phyloP scores from a whole-genome alignment of 257 asterid genomes.

The Lycium ferocissimum region DNA sequence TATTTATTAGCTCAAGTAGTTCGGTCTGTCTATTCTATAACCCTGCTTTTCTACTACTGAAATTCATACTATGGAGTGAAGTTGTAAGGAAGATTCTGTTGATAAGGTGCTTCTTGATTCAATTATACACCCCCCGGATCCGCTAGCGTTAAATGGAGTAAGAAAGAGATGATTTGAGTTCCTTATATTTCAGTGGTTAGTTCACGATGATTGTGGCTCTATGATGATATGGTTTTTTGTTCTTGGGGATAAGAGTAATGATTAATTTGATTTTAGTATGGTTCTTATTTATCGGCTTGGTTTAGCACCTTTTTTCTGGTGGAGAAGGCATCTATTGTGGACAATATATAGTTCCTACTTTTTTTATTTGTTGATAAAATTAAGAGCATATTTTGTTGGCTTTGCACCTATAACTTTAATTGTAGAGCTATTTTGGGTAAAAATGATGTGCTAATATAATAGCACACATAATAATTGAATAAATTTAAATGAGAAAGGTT shows the following conservation, averaged over 20 bases:
- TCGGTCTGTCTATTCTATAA: not conserved
- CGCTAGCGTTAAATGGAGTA: not conserved
- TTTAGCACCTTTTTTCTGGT: not conserved
- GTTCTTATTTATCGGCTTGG: not conserved
- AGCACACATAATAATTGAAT: not conserved
- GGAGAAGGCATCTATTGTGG: not conserved
- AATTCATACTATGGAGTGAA: not conserved
- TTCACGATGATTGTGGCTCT: conserved; percentile 1
- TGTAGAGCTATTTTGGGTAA: not conserved
- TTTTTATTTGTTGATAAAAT: not conserved
- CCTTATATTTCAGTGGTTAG: conserved; percentile 14
- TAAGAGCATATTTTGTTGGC: too few species aligned
- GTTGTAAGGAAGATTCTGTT: not conserved
- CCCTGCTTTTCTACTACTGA: conserved; percentile 11
- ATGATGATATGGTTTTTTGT: not conserved
- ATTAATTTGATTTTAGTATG: not conserved
- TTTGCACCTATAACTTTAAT: not conserved
- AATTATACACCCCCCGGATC: not conserved
- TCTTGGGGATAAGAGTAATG: not conserved
- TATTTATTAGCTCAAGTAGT: not conserved
- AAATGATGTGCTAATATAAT: not conserved
- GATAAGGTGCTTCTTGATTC: not conserved
- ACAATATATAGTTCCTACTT: not conserved
- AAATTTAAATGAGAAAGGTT: not conserved
- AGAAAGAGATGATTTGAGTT: conserved; percentile 1